Evolutionary conservation across 2,329 filamentous ascomycete genomes (phyloP).

Genomic region (Chaetomium olivaceum): DNA sequence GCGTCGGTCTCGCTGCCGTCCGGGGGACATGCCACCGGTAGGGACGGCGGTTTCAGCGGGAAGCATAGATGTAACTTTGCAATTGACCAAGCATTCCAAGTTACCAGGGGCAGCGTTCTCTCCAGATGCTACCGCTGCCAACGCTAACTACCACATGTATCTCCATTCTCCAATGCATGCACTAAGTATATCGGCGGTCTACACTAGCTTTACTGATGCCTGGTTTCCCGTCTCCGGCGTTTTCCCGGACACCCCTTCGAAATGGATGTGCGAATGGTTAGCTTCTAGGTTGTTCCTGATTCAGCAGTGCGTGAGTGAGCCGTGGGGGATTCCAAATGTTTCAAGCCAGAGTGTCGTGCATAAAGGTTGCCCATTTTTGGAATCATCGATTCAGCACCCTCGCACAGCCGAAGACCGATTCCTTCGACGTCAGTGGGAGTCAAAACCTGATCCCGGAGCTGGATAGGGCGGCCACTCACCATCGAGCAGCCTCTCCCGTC

Average conservation of each 20-base stretch:
- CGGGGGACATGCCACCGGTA: neutral
- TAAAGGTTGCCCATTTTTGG: constrained; percentile 21
- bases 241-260: neutral
- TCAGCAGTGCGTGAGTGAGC: neutral
- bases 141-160: neutral
- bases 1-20: neutral
- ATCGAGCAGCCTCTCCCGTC: neutral
- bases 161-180: neutral
- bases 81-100: neutral
- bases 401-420: constrained; percentile 1
- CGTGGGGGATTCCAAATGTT: constrained; percentile 19
- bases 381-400: constrained; percentile 1
- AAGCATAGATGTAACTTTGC: neutral
- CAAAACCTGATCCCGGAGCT: neutral
- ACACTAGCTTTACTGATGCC: neutral
- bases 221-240: neutral
- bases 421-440: neutral
- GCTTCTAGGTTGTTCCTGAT: neutral
- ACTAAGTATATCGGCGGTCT: neutral
- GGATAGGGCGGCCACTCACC: constrained; percentile 12
- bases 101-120: neutral
- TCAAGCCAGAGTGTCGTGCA: constrained; percentile 21
- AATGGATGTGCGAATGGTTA: neutral
- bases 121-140: too few relatives aligned
- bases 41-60: neutral